Base-by-base conservation (phyloP, 352 stramenopile genomes). In the Phytophthora europaea region DNA sequence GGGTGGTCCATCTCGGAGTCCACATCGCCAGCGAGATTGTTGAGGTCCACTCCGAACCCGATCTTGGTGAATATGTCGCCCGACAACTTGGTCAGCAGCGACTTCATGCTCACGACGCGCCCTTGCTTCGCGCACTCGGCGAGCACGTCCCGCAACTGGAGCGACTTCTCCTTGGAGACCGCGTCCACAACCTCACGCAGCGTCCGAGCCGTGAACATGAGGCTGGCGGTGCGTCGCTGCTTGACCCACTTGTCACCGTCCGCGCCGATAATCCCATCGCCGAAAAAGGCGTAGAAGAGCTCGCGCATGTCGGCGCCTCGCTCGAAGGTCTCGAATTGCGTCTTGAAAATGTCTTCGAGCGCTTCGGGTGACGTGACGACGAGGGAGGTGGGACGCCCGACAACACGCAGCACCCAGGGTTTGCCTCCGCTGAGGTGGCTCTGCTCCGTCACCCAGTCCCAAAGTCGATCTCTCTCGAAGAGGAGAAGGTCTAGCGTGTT, bases 31-130 rank as follows among this genome's bases (percentile, higher is more conserved):
- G 61, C 57, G 3, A 93, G 65, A 8, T 74, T 63, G 8, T 82
- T 55, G 12, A 94, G 67, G 13, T 93, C 76, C n/a, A 91, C 74
- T 22, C 85, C 87, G 61, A 96, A 94, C 7, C 81, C 84, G 45
- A 94, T 88, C 38, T 87, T 80, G 13, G 76, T 82, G 69, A 96
- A 93, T 6, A 88, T 76, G 38, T 96, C 87, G 54, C 86, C 84
- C 8, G 87, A 90, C 58, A 91, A 84, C 15, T 85, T 73, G 40
- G 70, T 50, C 18, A 92, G 31, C 15, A 90, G 61, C 15, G 57
- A 65, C 50, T 89, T 87, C 47, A 92, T 69, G 13, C 60, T 65
- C 2, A 84, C 53, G 0, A 18, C 8, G 10, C 65, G 50, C 3
- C 56, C 36, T 1, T 36, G 18, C 2, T 56, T 16, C n/a, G 55